Conservation (phyloP, 257 asterid species). For the Salvia rosmarinus region DNA sequence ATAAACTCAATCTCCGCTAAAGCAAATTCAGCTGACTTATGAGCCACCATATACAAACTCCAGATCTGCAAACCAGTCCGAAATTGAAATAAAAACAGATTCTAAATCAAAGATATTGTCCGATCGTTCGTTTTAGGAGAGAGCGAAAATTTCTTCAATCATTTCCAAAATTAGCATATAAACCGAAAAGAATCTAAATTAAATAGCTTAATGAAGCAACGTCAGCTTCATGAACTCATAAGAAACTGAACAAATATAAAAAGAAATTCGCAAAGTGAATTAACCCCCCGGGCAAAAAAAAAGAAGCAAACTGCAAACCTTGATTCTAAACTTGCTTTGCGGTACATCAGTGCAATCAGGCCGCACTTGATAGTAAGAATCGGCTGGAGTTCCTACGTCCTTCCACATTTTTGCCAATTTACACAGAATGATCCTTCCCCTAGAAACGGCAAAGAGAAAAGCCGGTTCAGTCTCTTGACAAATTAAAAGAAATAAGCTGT, state of each 20-base stretch:
- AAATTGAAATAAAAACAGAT: not conserved
- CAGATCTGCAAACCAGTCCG: constrained; percentile 8
- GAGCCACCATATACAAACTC: constrained; percentile 18
- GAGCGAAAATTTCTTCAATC: not conserved
- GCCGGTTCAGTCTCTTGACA: constrained; percentile 23
- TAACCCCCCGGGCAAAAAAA: no score
- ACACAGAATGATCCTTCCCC: constrained; percentile 20
- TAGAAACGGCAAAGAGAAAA: constrained; percentile 10
- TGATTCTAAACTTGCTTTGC: constrained; percentile 85
- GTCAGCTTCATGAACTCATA: not conserved
- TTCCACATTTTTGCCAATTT: constrained; percentile 67
- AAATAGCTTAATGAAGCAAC: constrained; percentile 3
- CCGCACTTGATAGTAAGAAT: constrained; percentile 80
- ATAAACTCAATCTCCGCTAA: not conserved
- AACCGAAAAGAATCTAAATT: not conserved
- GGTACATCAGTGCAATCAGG: constrained; percentile 85
- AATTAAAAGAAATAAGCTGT: constrained; percentile 25
- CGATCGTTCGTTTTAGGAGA: constrained; percentile 21
- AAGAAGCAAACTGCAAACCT: constrained; percentile 51
- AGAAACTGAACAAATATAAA: not conserved
- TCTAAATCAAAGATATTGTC: constrained; percentile 16
- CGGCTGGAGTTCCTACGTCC: constrained; percentile 80
- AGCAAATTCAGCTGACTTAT: constrained; percentile 10
- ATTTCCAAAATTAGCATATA: constrained; percentile 10
- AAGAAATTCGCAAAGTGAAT: not conserved